Percentiles rank a stretch among this genome's conserved stretches.
These are phyloP conservation scores for Corrigiola litoralis DNA, from an alignment of 179 eudicot species.

Conservation along the genomic window DNA sequence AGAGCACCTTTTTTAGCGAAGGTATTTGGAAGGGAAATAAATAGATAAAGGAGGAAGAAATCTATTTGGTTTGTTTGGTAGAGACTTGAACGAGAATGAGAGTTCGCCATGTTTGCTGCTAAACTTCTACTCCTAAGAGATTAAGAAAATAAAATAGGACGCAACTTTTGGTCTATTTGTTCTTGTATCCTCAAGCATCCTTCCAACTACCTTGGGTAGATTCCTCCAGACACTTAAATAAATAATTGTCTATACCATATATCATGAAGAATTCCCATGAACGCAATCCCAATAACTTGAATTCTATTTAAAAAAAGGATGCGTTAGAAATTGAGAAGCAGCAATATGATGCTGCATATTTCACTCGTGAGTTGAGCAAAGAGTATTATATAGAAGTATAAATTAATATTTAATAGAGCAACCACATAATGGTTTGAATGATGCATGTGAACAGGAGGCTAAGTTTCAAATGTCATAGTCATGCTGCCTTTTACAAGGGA, in stretches of 20 bases:
- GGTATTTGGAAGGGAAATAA: too few relatives aligned
- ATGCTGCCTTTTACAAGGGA: not conserved
- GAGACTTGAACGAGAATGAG: too few relatives aligned
- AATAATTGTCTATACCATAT: not conserved
- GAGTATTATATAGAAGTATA: slow-evolving; percentile 1
- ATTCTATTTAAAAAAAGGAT: not conserved
- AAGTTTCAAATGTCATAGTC: not conserved
- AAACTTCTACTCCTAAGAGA: too few relatives aligned
- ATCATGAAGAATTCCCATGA: not conserved
- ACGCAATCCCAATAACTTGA: not conserved
- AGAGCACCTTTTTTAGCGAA: too few relatives aligned
- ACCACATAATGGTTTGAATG: not conserved
- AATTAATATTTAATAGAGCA: slow-evolving; percentile 4
- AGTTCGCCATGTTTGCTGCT: too few relatives aligned
- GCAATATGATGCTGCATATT: not conserved
- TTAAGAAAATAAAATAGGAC: too few relatives aligned
- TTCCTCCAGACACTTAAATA: too few relatives aligned
- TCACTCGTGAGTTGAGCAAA: not conserved
- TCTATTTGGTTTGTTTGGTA: too few relatives aligned
- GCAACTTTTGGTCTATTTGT: too few relatives aligned
- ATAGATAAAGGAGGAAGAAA: too few relatives aligned
- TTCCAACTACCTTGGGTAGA: too few relatives aligned
- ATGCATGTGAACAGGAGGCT: not conserved
- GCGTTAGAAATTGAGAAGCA: not conserved
- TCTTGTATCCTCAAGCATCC: too few relatives aligned